These are phyloP conservation scores for Cinchona pubescens DNA, from an alignment of 257 asterid species.

Conservation along the genomic window DNA sequence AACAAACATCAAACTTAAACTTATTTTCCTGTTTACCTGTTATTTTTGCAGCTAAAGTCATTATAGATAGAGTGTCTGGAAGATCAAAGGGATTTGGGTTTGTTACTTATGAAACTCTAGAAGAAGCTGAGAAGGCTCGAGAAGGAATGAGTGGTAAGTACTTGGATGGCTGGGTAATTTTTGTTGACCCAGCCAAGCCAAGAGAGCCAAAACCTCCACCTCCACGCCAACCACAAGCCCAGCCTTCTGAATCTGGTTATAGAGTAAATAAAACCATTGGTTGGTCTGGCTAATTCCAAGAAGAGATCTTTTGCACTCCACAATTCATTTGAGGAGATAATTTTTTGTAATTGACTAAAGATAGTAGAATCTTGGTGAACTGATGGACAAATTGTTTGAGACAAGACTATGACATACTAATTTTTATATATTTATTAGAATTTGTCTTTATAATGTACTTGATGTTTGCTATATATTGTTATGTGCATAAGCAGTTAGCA, in stretches of 20 bases:
- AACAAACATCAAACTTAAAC: background rate
- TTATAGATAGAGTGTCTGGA: slow-evolving; percentile 72
- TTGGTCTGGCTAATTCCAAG: slow-evolving; percentile 51
- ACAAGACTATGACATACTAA: background rate
- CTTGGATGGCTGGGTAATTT: slow-evolving; percentile 95
- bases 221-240: slow-evolving; percentile 40
- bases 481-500: background rate
- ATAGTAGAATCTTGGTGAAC: slow-evolving; percentile 6
- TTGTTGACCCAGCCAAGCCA: slow-evolving; percentile 91
- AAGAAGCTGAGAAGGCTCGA: slow-evolving; percentile 90
- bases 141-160: slow-evolving; percentile 83
- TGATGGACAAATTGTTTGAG: slow-evolving; percentile 1
- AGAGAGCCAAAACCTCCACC: slow-evolving; percentile 57
- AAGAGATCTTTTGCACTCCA: background rate
- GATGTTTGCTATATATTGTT: background rate
- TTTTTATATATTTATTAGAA: background rate
- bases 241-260: slow-evolving; percentile 46
- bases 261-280: slow-evolving; percentile 81
- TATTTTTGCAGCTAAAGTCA: slow-evolving; percentile 66
- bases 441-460: background rate
- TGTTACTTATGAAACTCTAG: slow-evolving; percentile 64
- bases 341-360: background rate
- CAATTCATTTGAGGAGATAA: background rate
- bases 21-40: background rate
- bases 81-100: slow-evolving; percentile 92